Evolutionary conservation across 768 basidiomycete species (phyloP).

Genomic region (Amanita muscaria): DNA sequence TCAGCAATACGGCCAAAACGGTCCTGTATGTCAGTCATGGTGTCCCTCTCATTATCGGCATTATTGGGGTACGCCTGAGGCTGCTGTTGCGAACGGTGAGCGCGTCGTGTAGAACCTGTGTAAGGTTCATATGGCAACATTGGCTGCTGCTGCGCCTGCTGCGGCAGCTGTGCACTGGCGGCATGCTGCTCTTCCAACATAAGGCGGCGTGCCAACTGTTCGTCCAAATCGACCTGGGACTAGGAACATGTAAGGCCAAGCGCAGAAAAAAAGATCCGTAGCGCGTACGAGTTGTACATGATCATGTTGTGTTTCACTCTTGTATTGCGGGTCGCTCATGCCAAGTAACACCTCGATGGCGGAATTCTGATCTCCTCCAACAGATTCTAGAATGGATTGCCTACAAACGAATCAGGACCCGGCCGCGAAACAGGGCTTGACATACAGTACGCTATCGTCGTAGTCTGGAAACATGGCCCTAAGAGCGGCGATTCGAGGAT

Average conservation of each 20-base stretch:
- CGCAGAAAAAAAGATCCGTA: slow-evolving; percentile 4
- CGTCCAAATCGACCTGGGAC: slow-evolving; percentile 68
- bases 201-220: slow-evolving; percentile 67
- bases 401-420: slow-evolving; percentile 23
- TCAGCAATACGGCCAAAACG: slow-evolving; percentile 73
- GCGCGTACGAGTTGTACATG: slow-evolving; percentile 20
- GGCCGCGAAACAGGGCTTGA: slow-evolving; percentile 8
- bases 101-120: slow-evolving; percentile 8
- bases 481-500: slow-evolving; percentile 47
- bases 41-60: slow-evolving; percentile 33
- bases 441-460: slow-evolving; percentile 62
- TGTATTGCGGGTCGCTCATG: slow-evolving; percentile 81
- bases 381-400: slow-evolving; percentile 64
- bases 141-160: slow-evolving; percentile 24
- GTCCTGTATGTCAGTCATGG: slow-evolving; percentile 62
- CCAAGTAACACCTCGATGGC: slow-evolving; percentile 72
- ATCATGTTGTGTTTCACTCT: slow-evolving; percentile 25
- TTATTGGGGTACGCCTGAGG: slow-evolving; percentile 7
- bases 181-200: slow-evolving; percentile 50
- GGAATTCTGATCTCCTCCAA: slow-evolving; percentile 58
- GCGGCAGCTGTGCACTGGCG: slow-evolving; percentile 20
- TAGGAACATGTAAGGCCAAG: slow-evolving; percentile 11
- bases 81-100: slow-evolving; percentile 14
- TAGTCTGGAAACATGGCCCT: slow-evolving; percentile 75
- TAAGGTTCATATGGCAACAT: slow-evolving; percentile 16